phyloP scores from a whole-genome alignment of 306 rosid genomes.

The Glycine latifolia region DNA sequence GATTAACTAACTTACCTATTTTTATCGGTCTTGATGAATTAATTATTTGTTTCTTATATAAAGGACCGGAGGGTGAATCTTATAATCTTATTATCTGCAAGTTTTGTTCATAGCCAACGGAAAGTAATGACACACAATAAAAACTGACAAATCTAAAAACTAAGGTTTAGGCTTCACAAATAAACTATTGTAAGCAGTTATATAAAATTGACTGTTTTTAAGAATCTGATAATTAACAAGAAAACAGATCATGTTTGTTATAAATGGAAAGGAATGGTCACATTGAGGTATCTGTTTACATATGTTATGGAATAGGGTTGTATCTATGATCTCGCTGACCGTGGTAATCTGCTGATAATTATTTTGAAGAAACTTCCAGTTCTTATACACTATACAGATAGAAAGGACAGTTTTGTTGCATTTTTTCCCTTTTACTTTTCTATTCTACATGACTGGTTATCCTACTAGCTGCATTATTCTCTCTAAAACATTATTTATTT shows the following conservation, averaged over 20 bases:
- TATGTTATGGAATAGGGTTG: slow-evolving; percentile 13
- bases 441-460: not conserved
- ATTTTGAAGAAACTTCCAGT: slow-evolving; percentile 15
- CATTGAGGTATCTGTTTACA: slow-evolving; percentile 5
- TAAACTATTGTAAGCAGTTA: not conserved
- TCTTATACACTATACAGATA: not conserved
- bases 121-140: slow-evolving; percentile 11
- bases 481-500: not conserved
- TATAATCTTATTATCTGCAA: not conserved
- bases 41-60: too few species aligned
- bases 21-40: too few species aligned
- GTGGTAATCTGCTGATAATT: not conserved
- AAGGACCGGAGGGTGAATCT: not conserved
- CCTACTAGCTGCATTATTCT: slow-evolving; percentile 8
- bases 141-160: slow-evolving; percentile 20
- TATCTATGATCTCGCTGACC: not conserved
- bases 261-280: slow-evolving; percentile 3
- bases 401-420: not conserved
- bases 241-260: not conserved
- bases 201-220: not conserved
- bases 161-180: slow-evolving; percentile 14
- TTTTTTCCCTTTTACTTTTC: not conserved
- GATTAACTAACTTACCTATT: slow-evolving; percentile 59
- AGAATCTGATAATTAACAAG: not conserved
- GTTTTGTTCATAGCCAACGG: slow-evolving; percentile 3